Evolutionary conservation across 2,329 filamentous ascomycete species (phyloP), one percentile per base, ranked within the genome.

Genomic region (Alternaria viburni): DNA sequence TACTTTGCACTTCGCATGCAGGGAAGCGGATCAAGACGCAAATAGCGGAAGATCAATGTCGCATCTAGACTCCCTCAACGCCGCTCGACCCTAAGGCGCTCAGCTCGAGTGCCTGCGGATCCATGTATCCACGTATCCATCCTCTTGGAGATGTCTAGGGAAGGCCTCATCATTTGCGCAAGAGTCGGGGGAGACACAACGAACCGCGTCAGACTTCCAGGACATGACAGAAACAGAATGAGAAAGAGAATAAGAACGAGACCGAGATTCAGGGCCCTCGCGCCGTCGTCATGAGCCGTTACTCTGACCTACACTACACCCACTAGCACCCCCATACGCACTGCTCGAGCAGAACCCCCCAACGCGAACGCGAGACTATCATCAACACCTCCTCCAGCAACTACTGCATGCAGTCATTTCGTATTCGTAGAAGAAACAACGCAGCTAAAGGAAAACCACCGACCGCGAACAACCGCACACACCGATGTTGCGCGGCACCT

Each of bases 221-320:
- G 2, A 13, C 11, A n/a, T 36, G 4, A 13, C 30, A 41, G 19
- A 15, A 25, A 45, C n/a, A 15, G 12, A 43, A 43, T 19, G 21
- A 51, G 44, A 43, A 49, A n/a, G 13, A 60, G 57, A 49, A 60
- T 26, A 13, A 43, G 57, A 60, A 50, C 32, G 32, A 36, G 15
- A 36, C 32, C 32, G 32, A 36, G 32, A 36, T n/a, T 36, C 15
- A 36, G 0, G 15, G 15, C 32, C 32, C 13, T n/a, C 32, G 32
- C 32, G 32, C 5, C 32, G 2, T 36, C 15, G 19, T 50, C 25
- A 21, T 41, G 15, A 17, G 36, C 36, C n/a, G 36, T 41, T 41
- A 41, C 6, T 6, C 36, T 2, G 3, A 41, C 36, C 36, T 41
- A 41, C n/a, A 41, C 36, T 41, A 41, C 32, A 41, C 32, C 8